Conservation (phyloP, 352 stramenopile species). For the Phytophthora sojae region DNA sequence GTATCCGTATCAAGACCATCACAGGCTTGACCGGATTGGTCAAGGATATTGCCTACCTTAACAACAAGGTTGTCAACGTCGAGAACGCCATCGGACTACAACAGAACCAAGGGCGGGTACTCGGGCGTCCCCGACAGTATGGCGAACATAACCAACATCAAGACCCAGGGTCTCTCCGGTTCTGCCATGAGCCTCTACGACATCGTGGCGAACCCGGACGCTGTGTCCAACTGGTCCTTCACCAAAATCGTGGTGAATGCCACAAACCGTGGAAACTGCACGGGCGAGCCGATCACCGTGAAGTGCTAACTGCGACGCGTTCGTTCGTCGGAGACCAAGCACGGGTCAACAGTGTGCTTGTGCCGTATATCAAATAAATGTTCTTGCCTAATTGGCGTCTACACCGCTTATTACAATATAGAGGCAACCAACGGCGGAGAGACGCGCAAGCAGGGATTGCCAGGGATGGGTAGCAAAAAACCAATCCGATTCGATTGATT, state of each 20-base stretch:
- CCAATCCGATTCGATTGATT: too few species aligned
- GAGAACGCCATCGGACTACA: conserved; percentile 30
- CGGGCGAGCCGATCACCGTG: conserved; percentile 15
- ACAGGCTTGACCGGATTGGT: conserved; percentile 26
- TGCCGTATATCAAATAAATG: neutral
- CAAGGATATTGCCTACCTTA: conserved; percentile 18
- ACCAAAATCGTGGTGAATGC: conserved; percentile 24
- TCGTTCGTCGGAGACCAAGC: neutral
- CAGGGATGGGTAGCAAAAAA: too few species aligned
- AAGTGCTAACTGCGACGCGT: conserved; percentile 9
- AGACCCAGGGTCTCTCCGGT: conserved; percentile 29
- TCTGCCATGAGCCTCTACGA: conserved; percentile 43
- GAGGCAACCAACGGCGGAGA: too few species aligned
- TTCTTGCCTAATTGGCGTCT: too few species aligned
- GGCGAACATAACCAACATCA: conserved; percentile 37
- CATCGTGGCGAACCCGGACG: conserved; percentile 29
- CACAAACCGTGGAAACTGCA: conserved; percentile 19
- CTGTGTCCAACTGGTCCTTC: conserved; percentile 23
- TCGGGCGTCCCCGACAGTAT: conserved; percentile 21
- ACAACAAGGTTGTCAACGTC: conserved; percentile 26
- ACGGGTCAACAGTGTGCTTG: neutral
- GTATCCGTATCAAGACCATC: conserved; percentile 28
- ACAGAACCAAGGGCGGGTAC: conserved; percentile 30
- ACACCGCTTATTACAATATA: too few species aligned
- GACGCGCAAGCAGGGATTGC: too few species aligned